phyloP scores from a whole-genome alignment of 345 rosid genomes.

The Eutrema japonicum region DNA sequence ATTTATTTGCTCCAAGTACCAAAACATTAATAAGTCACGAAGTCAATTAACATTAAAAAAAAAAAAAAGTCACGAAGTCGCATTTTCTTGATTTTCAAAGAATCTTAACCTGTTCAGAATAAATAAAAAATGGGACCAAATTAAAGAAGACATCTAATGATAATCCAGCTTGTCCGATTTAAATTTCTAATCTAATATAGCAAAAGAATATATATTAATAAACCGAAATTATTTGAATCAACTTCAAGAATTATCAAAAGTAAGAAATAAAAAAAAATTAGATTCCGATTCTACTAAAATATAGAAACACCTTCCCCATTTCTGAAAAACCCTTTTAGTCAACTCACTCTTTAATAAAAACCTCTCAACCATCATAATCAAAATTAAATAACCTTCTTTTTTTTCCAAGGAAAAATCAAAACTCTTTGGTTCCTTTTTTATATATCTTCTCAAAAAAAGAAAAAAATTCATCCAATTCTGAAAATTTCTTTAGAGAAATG shows the following conservation, averaged over 20 bases:
- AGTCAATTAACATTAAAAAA: too few relatives aligned
- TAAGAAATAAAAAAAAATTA: too few relatives aligned
- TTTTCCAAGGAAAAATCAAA: background rate
- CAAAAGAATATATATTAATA: slow-evolving; percentile 1
- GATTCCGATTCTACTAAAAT: background rate
- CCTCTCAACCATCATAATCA: slow-evolving; percentile 22
- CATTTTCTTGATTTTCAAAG: background rate
- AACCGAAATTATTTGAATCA: background rate
- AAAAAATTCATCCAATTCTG: background rate
- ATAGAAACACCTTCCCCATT: slow-evolving; percentile 20
- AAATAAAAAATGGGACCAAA: background rate
- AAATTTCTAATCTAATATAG: slow-evolving; percentile 8
- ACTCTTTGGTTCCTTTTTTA: slow-evolving; percentile 1
- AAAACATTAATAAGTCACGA: too few relatives aligned
- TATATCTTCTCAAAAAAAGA: slow-evolving; percentile 1
- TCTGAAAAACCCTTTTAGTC: slow-evolving; percentile 31
- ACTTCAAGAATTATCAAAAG: background rate
- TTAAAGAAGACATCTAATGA: background rate
- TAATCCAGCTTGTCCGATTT: background rate
- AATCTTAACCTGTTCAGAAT: background rate
- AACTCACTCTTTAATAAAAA: slow-evolving; percentile 37
- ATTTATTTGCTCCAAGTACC: too few relatives aligned
- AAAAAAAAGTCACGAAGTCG: background rate
- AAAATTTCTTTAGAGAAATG: slow-evolving; percentile 48
- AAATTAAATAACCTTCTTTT: slow-evolving; percentile 4